phyloP scores from a whole-genome alignment of 2,329 filamentous ascomycete genomes.

The Pseudogymnoascus sp. region DNA sequence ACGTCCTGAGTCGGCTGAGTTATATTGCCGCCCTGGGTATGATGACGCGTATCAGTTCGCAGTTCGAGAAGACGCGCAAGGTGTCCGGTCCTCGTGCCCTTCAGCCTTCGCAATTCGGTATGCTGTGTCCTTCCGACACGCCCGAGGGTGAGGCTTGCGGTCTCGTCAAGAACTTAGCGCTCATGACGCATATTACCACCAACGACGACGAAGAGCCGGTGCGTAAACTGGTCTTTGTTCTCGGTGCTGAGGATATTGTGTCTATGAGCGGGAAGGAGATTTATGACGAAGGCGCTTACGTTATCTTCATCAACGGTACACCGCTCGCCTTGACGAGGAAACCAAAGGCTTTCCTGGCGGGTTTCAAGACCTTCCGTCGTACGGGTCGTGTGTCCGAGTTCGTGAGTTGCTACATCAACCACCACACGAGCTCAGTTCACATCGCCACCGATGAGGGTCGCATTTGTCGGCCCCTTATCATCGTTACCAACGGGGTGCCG shows the following conservation, averaged over 20 bases:
- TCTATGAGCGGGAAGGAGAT: slow-evolving; percentile 79
- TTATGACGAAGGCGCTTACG: slow-evolving; percentile 74
- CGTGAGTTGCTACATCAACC: slow-evolving; percentile 92
- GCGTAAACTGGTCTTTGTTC: slow-evolving; percentile 73
- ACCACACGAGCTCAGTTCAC: slow-evolving; percentile 83
- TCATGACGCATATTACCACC: slow-evolving; percentile 99
- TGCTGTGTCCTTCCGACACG: slow-evolving; percentile 95
- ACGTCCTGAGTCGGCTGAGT: slow-evolving; percentile 88
- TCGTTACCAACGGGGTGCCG: slow-evolving; percentile 81
- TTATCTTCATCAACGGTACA: slow-evolving; percentile 93
- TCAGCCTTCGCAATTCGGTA: slow-evolving; percentile 95
- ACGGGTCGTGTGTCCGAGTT: slow-evolving; percentile 92
- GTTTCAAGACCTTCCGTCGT: slow-evolving; percentile 78
- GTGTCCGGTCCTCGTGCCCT: slow-evolving; percentile 91
- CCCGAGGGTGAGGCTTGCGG: slow-evolving; percentile 98
- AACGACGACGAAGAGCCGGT: slow-evolving; percentile 91
- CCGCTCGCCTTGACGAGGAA: slow-evolving; percentile 80
- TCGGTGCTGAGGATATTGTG: slow-evolving; percentile 77
- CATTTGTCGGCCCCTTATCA: slow-evolving; percentile 91
- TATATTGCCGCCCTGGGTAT: slow-evolving; percentile 96
- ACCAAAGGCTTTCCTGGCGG: slow-evolving; percentile 77
- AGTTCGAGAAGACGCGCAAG: slow-evolving; percentile 98
- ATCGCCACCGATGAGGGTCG: slow-evolving; percentile 95
- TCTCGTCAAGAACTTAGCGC: slow-evolving; percentile 91
- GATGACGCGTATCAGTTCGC: slow-evolving; percentile 98